Evolutionary conservation across 176 grass and related monocot species (phyloP).

Genomic region (Lolium rigidum): DNA sequence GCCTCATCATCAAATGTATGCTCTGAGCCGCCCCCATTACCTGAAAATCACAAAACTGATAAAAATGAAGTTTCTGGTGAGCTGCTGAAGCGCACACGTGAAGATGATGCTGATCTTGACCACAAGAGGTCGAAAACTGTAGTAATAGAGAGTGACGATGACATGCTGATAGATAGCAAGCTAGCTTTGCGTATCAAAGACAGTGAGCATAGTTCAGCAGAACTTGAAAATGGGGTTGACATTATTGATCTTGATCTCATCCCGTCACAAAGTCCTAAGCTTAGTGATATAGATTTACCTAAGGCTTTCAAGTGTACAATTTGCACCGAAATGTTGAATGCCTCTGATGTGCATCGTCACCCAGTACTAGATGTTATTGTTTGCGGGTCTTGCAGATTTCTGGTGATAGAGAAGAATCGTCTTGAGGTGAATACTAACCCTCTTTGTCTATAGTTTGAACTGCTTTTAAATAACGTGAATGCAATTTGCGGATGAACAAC

Average conservation of each 20-base stretch:
- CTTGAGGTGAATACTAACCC: slow-evolving; percentile 64
- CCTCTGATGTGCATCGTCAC: slow-evolving; percentile 79
- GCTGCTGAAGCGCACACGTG: slow-evolving; percentile 51
- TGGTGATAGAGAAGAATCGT: slow-evolving; percentile 84
- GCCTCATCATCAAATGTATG: slow-evolving; percentile 51
- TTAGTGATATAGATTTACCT: slow-evolving; percentile 21
- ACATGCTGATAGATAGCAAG: slow-evolving; percentile 49
- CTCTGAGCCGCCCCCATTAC: slow-evolving; percentile 34
- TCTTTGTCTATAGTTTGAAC: slow-evolving; percentile 31
- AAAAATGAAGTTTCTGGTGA: slow-evolving; percentile 42
- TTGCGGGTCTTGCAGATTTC: slow-evolving; percentile 86
- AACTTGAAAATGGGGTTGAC: slow-evolving; percentile 60
- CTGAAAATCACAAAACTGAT: slow-evolving; percentile 39
- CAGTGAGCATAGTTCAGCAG: slow-evolving; percentile 34
- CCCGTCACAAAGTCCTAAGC: slow-evolving; percentile 56
- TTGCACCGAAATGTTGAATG: slow-evolving; percentile 70
- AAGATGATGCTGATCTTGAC: slow-evolving; percentile 52
- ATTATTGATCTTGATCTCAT: slow-evolving; percentile 77
- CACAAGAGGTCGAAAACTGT: slow-evolving; percentile 62
- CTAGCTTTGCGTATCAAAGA: slow-evolving; percentile 30
- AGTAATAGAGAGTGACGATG: slow-evolving; percentile 80
- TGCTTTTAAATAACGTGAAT: background rate
- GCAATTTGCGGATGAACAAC: background rate
- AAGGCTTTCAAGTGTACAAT: slow-evolving; percentile 77
- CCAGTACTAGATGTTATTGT: slow-evolving; percentile 82